Base-by-base conservation (phyloP, 164 flowering plant genomes). In the Protea cynaroides region DNA sequence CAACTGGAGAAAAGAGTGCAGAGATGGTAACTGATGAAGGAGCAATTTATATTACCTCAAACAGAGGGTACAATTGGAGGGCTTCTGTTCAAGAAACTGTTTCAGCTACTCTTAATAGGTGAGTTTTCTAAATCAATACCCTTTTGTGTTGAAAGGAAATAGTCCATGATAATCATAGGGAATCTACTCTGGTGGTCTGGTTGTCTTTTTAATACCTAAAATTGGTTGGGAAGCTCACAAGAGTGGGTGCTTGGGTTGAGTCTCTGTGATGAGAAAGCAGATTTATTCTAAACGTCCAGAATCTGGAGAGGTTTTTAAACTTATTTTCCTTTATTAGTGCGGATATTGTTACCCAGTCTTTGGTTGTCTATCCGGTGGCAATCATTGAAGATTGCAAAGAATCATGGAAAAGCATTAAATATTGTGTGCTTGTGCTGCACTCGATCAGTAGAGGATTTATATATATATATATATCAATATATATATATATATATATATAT, bases 1-100 rank as follows among this genome's bases (percentile, higher is more conserved):
- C 96, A 65, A 89, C 96, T 15, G 96, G 87, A n/a, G 98, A 94
- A 54, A 83, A 89, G 57, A 84, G 96, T 71, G 96, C 97, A 62
- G 98, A 94, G 77, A 86, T 94, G 97, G 96, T 94, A 49, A 94
- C 98, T 34, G 96, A 90, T 67, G 72, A 94, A 80, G 98, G 98
- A 65, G 98, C 96, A 54, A 94, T 94, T 54, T 94, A 94, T 76
- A 72, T 83, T 67, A 89, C 98, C 54, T 79, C 97, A 65, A 94
- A 94, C 65, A 85, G 81, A 73, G 98, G 98, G 67, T 90, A 89
- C 79, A 94, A 94, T 69, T 94, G 98, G 98, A 89, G 68, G 72
- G 98, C 98, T 69, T 90, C 98, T 49, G 86, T 90, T 63, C 98
- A 90, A 74, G 98, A 94, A 78, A 87, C 97, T 60, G 98, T 90